These are phyloP conservation scores for Trichosanthes cucumerina DNA, from an alignment of 306 rosid species.

Conservation along the genomic window DNA sequence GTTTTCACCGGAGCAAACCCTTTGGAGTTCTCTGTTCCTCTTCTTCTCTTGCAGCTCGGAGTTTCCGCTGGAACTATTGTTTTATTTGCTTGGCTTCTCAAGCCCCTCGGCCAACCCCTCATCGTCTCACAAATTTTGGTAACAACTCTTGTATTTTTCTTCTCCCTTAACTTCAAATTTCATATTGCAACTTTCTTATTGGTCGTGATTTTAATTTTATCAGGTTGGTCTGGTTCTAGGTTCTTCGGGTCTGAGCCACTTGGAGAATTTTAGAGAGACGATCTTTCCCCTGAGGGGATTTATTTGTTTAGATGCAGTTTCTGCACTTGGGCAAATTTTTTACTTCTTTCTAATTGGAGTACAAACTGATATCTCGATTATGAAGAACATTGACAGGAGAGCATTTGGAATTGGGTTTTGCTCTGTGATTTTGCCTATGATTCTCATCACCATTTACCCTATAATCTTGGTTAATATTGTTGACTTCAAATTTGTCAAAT, in stretches of 20 bases:
- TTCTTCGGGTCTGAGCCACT: slow-evolving; percentile 21
- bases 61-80: slow-evolving; percentile 10
- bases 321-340: slow-evolving; percentile 18
- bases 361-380: slow-evolving; percentile 17
- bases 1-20: slow-evolving; percentile 12
- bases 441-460: background rate
- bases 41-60: slow-evolving; percentile 18
- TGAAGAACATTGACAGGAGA: slow-evolving; percentile 11
- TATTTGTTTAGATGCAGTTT: slow-evolving; percentile 17
- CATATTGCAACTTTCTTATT: background rate
- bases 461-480: background rate
- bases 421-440: slow-evolving; percentile 5
- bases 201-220: background rate
- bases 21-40: slow-evolving; percentile 15
- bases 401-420: slow-evolving; percentile 14
- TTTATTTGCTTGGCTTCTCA: slow-evolving; percentile 15
- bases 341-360: slow-evolving; percentile 30
- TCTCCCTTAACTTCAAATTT: background rate
- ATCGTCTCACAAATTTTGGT: slow-evolving; percentile 22
- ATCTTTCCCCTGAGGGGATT: slow-evolving; percentile 26
- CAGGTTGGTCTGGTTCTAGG: slow-evolving; percentile 32
- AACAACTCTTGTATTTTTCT: background rate
- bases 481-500: background rate
- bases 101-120: slow-evolving; percentile 22
- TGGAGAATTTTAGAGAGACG: background rate